Percentiles rank a stretch among this genome's conserved stretches.
phyloP scores from a whole-genome alignment of 208 protist species.

The Leishmania guyanensis region DNA sequence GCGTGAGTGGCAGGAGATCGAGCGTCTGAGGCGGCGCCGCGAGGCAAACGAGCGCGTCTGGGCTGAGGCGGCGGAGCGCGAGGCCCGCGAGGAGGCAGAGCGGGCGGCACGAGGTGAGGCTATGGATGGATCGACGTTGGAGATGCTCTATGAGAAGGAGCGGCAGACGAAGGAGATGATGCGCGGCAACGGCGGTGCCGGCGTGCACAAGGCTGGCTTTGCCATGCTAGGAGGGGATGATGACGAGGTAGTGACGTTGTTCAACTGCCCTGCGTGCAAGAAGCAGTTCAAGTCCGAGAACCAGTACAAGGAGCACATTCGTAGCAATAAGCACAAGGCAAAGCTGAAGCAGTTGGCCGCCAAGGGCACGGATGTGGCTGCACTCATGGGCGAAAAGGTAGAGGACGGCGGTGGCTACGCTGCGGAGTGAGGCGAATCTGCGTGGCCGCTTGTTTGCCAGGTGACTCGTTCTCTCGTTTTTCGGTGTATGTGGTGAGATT shows the following conservation, averaged over 20 bases:
- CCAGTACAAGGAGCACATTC: constrained; percentile 88
- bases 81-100: constrained; percentile 72
- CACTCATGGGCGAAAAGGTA: constrained; percentile 62
- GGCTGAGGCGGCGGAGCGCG: constrained; percentile 83
- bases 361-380: constrained; percentile 76
- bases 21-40: constrained; percentile 57
- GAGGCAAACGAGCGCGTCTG: constrained; percentile 84
- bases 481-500: background rate
- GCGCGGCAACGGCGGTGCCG: constrained; percentile 41
- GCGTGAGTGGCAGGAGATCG: constrained; percentile 53
- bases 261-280: constrained; percentile 88
- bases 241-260: constrained; percentile 19
- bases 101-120: constrained; percentile 72
- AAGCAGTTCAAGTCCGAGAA: constrained; percentile 85
- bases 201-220: constrained; percentile 57
- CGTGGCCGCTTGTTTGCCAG: background rate
- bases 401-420: background rate
- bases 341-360: constrained; percentile 83
- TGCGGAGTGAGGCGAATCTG: background rate
- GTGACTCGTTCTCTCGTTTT: background rate
- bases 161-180: constrained; percentile 65
- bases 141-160: constrained; percentile 89
- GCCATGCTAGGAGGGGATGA: constrained; percentile 63
- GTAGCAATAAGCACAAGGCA: constrained; percentile 90
- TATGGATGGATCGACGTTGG: constrained; percentile 73